A percentile compares a stretch with the other conserved stretches of the same genome.
Evolutionary conservation across 164 flowering plant genomes (phyloP).

Genomic region (Protea cynaroides): DNA sequence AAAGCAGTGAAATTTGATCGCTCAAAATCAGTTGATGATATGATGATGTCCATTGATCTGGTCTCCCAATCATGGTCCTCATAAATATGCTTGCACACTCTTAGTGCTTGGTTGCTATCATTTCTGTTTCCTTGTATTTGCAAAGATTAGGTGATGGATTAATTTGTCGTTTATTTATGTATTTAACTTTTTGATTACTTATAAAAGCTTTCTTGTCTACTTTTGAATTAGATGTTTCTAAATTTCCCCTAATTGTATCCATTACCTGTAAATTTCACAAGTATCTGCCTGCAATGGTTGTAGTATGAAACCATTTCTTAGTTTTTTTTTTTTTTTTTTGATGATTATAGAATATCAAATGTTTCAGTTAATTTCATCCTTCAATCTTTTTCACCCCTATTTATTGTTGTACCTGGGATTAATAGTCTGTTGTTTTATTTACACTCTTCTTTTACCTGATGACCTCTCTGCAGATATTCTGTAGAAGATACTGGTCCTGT

Average conservation of each 20-base stretch:
- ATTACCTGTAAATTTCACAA: too few relatives aligned
- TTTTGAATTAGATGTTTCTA: too few relatives aligned
- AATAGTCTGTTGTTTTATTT: not conserved
- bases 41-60: too few relatives aligned
- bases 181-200: too few relatives aligned
- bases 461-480: conserved; percentile 58
- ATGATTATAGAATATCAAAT: not conserved
- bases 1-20: conserved; percentile 1
- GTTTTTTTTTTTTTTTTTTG: not conserved
- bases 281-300: not conserved
- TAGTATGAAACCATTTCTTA: not conserved
- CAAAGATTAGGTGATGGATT: not conserved
- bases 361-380: not conserved
- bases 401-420: not conserved
- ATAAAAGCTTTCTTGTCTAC: too few relatives aligned
- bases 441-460: not conserved
- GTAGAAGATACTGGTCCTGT: conserved; percentile 94
- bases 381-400: not conserved
- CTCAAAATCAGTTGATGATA: too few relatives aligned
- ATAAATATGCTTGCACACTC: too few relatives aligned
- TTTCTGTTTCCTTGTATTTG: not conserved
- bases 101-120: too few relatives aligned
- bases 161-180: not conserved
- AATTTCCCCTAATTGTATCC: too few relatives aligned
- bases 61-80: too few relatives aligned